phyloP scores from a whole-genome alignment of 495 filamentous ascomycete species.

The Aspergillus sclerotioniger region DNA sequence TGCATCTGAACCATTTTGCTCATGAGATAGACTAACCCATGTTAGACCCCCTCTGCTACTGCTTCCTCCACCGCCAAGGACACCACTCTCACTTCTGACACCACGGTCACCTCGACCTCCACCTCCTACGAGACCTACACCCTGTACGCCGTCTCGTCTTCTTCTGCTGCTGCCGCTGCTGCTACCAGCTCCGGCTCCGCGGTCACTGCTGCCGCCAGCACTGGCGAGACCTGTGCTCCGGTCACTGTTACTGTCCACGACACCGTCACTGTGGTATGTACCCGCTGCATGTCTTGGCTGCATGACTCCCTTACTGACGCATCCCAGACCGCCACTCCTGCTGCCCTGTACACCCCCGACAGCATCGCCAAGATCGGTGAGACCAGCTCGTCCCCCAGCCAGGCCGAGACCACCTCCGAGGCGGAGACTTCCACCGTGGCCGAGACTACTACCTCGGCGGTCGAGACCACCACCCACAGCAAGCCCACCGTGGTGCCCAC shows the following conservation, averaged over 20 bases:
- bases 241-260: conserved; percentile 40
- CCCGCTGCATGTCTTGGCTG: neutral
- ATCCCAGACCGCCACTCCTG: conserved; percentile 19
- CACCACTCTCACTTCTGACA: conserved; percentile 21
- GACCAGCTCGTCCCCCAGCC: neutral
- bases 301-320: neutral
- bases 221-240: conserved; percentile 23
- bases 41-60: conserved; percentile 12
- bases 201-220: neutral
- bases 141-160: conserved; percentile 27
- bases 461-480: conserved; percentile 2
- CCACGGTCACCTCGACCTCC: conserved; percentile 23
- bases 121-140: conserved; percentile 27
- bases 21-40: no score
- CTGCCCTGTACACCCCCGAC: conserved; percentile 10
- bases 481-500: conserved; percentile 1
- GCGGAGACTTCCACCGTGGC: conserved; percentile 7
- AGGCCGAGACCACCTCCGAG: conserved; percentile 16
- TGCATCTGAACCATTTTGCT: conserved; percentile 7
- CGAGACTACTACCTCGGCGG: conserved; percentile 17
- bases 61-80: conserved; percentile 6
- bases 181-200: conserved; percentile 8
- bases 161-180: conserved; percentile 10
- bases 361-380: neutral
- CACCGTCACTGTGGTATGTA: conserved; percentile 46